Conservation (phyloP, 1,139 yeast genomes). For the Yarrowia galli region DNA sequence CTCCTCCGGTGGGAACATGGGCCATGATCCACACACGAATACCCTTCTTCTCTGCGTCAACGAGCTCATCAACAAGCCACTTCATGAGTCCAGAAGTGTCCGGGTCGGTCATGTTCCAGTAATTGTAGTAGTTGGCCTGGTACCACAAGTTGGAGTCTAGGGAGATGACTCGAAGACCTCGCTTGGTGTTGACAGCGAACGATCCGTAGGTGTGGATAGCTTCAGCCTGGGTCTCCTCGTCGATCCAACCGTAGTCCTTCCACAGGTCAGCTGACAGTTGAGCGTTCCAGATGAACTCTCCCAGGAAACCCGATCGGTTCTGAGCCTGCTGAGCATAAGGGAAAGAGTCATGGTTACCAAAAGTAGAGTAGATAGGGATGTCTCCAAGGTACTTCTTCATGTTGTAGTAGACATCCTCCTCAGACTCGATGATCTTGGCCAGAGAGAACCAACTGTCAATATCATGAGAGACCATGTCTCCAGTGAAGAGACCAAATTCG, state of each 20-base stretch:
- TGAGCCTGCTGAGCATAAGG: slow-evolving; percentile 77
- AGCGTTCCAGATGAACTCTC: slow-evolving; percentile 66
- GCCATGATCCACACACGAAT: slow-evolving; percentile 76
- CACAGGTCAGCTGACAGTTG: slow-evolving; percentile 68
- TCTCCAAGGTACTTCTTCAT: slow-evolving; percentile 63
- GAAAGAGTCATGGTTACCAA: slow-evolving; percentile 78
- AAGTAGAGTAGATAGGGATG: slow-evolving; percentile 65
- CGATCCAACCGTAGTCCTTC: slow-evolving; percentile 51
- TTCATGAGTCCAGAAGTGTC: slow-evolving; percentile 71
- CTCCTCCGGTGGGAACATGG: slow-evolving; percentile 65
- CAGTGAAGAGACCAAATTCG: slow-evolving; percentile 69
- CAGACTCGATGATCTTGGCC: slow-evolving; percentile 61
- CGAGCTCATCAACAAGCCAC: slow-evolving; percentile 66
- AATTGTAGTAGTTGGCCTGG: slow-evolving; percentile 68
- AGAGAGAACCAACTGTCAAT: slow-evolving; percentile 56
- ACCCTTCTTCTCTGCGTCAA: slow-evolving; percentile 62
- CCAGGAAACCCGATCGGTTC: slow-evolving; percentile 56
- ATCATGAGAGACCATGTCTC: slow-evolving; percentile 70
- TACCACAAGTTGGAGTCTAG: slow-evolving; percentile 73
- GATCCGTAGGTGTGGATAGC: slow-evolving; percentile 65
- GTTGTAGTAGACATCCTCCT: slow-evolving; percentile 59
- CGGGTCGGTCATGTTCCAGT: slow-evolving; percentile 59
- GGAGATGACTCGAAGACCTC: slow-evolving; percentile 68
- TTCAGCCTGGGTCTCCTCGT: slow-evolving; percentile 43
- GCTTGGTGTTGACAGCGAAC: slow-evolving; percentile 62